These are phyloP conservation scores for Aspergillus fumigatus DNA, from an alignment of 2,329 filamentous ascomycete species.

Conservation along the genomic window DNA sequence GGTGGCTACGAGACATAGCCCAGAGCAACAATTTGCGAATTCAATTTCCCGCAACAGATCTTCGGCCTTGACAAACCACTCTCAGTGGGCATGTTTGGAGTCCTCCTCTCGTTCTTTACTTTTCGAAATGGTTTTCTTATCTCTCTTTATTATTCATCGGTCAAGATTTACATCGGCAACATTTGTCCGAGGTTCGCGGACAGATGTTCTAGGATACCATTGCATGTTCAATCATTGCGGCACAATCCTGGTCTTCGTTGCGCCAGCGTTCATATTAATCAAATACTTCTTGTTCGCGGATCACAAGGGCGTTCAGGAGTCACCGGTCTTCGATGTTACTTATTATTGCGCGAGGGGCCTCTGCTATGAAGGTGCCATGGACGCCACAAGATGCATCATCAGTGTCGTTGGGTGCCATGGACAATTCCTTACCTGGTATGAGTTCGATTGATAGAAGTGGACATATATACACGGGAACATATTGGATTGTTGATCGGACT, in stretches of 20 bases:
- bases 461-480: constrained; percentile 14
- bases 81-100: not conserved
- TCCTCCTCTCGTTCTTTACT: not conserved
- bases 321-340: not conserved
- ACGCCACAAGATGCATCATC: constrained; percentile 5
- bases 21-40: not conserved
- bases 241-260: not conserved
- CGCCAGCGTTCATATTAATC: constrained; percentile 3
- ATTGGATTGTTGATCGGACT: constrained; percentile 13
- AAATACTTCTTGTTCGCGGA: not conserved
- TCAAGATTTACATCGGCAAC: not conserved
- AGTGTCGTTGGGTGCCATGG: constrained; percentile 13
- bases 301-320: constrained; percentile 9
- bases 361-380: not conserved
- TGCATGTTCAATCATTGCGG: not conserved
- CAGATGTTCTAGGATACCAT: not conserved
- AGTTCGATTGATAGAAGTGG: constrained; percentile 11
- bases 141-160: not conserved
- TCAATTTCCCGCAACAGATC: not conserved
- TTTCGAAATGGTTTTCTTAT: not conserved
- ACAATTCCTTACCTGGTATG: constrained; percentile 17
- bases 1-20: not conserved
- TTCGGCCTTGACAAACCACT: not conserved
- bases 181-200: not conserved
- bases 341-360: not conserved